Evolutionary conservation across 768 basidiomycete species (phyloP), one percentile per base, ranked within the genome.

Genomic region (Hypholoma sublateritium): DNA sequence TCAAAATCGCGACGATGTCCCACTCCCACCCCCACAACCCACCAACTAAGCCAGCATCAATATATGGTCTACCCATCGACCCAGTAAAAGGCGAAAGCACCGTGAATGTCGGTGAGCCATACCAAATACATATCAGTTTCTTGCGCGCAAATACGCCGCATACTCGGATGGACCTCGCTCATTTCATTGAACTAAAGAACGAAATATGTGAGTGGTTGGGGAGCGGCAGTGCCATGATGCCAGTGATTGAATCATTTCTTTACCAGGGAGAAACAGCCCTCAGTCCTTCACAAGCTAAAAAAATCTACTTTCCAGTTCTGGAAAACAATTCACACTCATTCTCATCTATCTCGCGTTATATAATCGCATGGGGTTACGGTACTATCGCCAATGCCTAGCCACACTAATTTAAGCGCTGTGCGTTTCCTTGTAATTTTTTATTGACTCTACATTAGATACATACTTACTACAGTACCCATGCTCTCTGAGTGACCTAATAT

Each of bases 1-100:
- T 62, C 12, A n/a, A 55, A 45, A 52, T 62, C 3, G 58, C 61
- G 16, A 57, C 61, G 13, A 62, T 62, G 61, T 62, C 61, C 8
- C 61, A 62, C 44, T 57, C 58, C 0, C 61, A 62, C 41, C 61
- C 61, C 4, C 28, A 59, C 44, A 57, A 57, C 21, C 61, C 61
- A 25, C 61, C 61, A 1, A 59, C 58, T 21, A 42, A 47, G 12
- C 48, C 56, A 41, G 58, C 61, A 7, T 62, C 61, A 16, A 21
- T 39, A 4, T 62, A 46, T 21, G 56, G 56, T 14, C 34, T 62
- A 6, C 61, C 61, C n/a, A 55, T 62, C 21, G 61, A 62, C 43
- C 61, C 61, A 16, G 44, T 50, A 32, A 62, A 62, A 39, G 61
- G 61, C 6, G 61, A 62, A 35, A 59, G 61, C 8, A 55, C 58